Conservation (phyloP, 2,329 filamentous ascomycete genomes). For the Ophiostoma ulmi region DNA sequence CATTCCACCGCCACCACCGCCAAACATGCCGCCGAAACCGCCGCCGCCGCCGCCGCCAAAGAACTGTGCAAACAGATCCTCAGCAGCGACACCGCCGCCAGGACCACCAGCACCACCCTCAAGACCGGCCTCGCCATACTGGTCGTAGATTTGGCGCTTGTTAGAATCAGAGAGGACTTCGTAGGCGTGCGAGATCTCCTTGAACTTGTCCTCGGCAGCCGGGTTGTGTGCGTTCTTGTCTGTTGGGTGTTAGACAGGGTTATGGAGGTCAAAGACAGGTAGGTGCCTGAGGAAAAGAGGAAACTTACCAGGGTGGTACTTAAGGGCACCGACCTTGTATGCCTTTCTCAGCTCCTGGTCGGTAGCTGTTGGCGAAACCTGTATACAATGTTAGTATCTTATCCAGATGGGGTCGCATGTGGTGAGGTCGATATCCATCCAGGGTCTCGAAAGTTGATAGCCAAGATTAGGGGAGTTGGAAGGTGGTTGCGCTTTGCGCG, state of each 20-base stretch:
- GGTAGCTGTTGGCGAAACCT: constrained; percentile 74
- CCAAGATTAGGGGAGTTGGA: background rate
- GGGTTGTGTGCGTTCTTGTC: constrained; percentile 97
- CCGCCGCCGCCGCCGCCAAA: constrained; percentile 65
- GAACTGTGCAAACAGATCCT: constrained; percentile 96
- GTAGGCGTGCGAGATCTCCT: constrained; percentile 92
- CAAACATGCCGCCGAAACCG: constrained; percentile 74
- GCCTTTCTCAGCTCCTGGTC: constrained; percentile 87
- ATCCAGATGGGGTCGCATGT: background rate
- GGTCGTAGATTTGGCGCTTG: constrained; percentile 89
- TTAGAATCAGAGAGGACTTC: constrained; percentile 88
- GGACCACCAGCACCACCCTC: constrained; percentile 72
- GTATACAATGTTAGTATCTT: background rate
- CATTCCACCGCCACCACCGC: constrained; percentile 68
- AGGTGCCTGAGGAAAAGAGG: background rate
- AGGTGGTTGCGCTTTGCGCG: background rate
- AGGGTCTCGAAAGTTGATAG: background rate
- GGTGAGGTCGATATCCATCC: background rate
- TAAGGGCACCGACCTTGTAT: constrained; percentile 77
- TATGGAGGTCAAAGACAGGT: background rate
- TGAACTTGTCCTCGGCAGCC: constrained; percentile 94
- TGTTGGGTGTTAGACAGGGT: constrained; percentile 35
- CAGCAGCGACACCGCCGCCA: constrained; percentile 82
- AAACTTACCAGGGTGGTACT: constrained; percentile 72
- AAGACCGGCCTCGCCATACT: constrained; percentile 94